Base-by-base conservation (phyloP, 768 basidiomycete species). In the Mrakia frigida region DNA sequence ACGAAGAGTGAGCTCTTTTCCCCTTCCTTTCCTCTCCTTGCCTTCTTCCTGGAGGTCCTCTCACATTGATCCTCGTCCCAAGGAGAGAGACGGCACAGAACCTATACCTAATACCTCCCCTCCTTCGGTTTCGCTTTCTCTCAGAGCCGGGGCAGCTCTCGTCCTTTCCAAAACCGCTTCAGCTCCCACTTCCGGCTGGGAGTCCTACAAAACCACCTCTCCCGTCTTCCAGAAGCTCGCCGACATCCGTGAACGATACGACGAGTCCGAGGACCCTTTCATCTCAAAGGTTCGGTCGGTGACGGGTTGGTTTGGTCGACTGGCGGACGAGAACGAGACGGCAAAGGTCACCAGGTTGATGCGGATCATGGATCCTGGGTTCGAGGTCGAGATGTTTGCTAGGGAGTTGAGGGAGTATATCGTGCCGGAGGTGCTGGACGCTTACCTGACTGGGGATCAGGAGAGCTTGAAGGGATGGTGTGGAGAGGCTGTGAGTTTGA, bases 371-470 rank as follows among this genome's bases (percentile, higher is more conserved):
- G 97, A 99, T 83, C 93, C 97, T 6, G 82, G 84, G 37, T 99
- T 97, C 84, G 90, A 88, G 74, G 88, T 90, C 81, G 97, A 98
- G 81, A 84, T 86, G 46, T 98, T 97, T 81, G 91, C 93, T 81
- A 87, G 90, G 77, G 97, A 98, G 82, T 83, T 98, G 75, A 85
- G 95, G 77, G 97, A 98, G 84, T 99, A 98, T 81, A 99, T 99
- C 78, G 89, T 99, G 3, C 97, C 97, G 0, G 97, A 99, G 82
- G 90, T 99, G 18, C 93, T 99, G 10, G 97, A 99, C 82, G 96
- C 94, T 37, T 98, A 97, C 81, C 83, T 98, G 78, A 90, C 89
- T 74, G 95, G 93, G 37, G 97, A 98, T 81, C 88, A 89, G 82
- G 92, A 94, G 81, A 86, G 91, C 2, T 85, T 99, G 80, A 88